These are phyloP conservation scores for Secale cereale DNA, from an alignment of 176 grass and related monocot genomes.

Conservation along the genomic window DNA sequence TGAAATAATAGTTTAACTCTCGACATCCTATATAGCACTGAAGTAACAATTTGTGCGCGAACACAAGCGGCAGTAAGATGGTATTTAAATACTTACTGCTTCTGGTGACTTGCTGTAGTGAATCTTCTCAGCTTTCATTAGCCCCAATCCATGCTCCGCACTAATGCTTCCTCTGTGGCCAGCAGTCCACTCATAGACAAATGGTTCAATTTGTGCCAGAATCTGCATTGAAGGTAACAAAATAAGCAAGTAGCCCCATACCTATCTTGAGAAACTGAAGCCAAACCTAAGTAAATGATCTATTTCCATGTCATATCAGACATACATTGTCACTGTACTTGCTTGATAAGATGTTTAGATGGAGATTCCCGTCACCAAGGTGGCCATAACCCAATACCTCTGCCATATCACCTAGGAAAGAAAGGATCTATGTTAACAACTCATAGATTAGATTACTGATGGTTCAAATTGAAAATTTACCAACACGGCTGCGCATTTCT, in stretches of 20 bases:
- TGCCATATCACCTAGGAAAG: constrained; percentile 52
- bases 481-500: constrained; percentile 82
- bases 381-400: constrained; percentile 87
- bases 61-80: not conserved
- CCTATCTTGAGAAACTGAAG: constrained; percentile 7
- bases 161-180: constrained; percentile 93
- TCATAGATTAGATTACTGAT: not conserved
- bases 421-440: constrained; percentile 15
- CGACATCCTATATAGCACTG: too few relatives aligned
- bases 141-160: constrained; percentile 84
- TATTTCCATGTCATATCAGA: constrained; percentile 14
- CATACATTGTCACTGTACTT: constrained; percentile 75
- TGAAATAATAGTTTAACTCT: constrained; percentile 8
- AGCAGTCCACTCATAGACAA: constrained; percentile 37
- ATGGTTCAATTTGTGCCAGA: constrained; percentile 75
- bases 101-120: constrained; percentile 93
- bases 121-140: constrained; percentile 98
- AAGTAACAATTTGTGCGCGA: too few relatives aligned
- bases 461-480: constrained; percentile 32
- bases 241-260: constrained; percentile 2
- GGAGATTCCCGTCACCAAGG: constrained; percentile 95
- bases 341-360: constrained; percentile 74
- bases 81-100: constrained; percentile 52
- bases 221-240: constrained; percentile 47
- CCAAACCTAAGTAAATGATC: constrained; percentile 17